These are phyloP conservation scores for Sporopachydermia cereana DNA, from an alignment of 1,139 yeast species.

Conservation along the genomic window DNA sequence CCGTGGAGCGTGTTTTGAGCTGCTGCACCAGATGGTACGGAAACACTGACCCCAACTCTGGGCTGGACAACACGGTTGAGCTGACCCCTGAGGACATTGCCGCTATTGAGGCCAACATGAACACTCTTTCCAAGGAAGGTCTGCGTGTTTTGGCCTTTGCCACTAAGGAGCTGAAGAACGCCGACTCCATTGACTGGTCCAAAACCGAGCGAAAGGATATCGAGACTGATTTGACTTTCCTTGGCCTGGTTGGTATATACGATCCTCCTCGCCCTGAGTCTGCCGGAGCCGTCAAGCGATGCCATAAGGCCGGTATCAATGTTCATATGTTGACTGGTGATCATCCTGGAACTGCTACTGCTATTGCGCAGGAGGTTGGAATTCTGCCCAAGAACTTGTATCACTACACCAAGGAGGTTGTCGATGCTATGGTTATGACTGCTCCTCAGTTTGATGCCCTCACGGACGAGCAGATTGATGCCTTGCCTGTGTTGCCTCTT, in stretches of 20 bases:
- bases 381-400: constrained; percentile 60
- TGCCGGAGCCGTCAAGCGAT: constrained; percentile 50
- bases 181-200: constrained; percentile 18
- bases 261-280: constrained; percentile 77
- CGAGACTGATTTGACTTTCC: constrained; percentile 45
- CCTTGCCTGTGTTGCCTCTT: constrained; percentile 57
- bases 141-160: constrained; percentile 70
- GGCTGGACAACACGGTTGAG: constrained; percentile 14
- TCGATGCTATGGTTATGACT: constrained; percentile 62
- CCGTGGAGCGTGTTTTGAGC: constrained; percentile 58
- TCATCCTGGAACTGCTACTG: constrained; percentile 72
- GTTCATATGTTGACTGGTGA: constrained; percentile 85
- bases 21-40: constrained; percentile 49
- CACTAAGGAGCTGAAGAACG: constrained; percentile 20
- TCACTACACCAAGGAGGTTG: constrained; percentile 51
- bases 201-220: constrained; percentile 35
- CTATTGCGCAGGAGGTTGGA: constrained; percentile 81
- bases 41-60: constrained; percentile 14
- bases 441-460: constrained; percentile 62
- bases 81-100: constrained; percentile 33
- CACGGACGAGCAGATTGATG: constrained; percentile 51
- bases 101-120: constrained; percentile 45
- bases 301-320: constrained; percentile 69
- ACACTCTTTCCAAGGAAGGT: constrained; percentile 54
- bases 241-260: constrained; percentile 69